Evolutionary conservation across 78 protist genomes (phyloP).

Genomic region (Dictyostelium discoideum): DNA sequence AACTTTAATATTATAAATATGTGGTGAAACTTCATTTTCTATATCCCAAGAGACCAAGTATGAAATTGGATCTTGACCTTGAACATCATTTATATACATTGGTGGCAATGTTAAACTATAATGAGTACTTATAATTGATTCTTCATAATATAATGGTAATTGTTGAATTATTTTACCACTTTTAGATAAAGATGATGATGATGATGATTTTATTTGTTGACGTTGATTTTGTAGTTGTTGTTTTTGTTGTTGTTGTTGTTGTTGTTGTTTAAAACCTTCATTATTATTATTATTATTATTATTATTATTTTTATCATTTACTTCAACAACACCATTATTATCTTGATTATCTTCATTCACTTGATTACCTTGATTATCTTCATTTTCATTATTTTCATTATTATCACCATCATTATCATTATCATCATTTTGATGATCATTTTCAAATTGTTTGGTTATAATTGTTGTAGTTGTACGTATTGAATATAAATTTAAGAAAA

Average conservation of each 20-base stretch:
- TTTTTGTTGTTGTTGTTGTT: background rate
- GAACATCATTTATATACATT: background rate
- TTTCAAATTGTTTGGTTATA: background rate
- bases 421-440: background rate
- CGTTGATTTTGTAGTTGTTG: background rate
- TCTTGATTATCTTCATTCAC: background rate
- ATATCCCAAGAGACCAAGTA: background rate
- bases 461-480: conserved; percentile 13
- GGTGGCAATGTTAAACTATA: conserved; percentile 16
- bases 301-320: background rate
- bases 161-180: background rate
- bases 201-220: background rate
- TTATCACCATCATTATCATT: background rate
- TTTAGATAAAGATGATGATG: background rate
- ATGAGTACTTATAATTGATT: background rate
- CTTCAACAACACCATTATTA: too few relatives aligned
- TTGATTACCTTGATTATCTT: background rate
- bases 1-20: background rate
- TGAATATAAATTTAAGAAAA: conserved; percentile 3
- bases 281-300: background rate
- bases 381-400: background rate
- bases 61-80: background rate
- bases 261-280: background rate
- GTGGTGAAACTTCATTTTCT: background rate
- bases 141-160: background rate